Evolutionary conservation across 2,329 filamentous ascomycete genomes (phyloP).

Genomic region (Colletotrichum gloeosporioides): DNA sequence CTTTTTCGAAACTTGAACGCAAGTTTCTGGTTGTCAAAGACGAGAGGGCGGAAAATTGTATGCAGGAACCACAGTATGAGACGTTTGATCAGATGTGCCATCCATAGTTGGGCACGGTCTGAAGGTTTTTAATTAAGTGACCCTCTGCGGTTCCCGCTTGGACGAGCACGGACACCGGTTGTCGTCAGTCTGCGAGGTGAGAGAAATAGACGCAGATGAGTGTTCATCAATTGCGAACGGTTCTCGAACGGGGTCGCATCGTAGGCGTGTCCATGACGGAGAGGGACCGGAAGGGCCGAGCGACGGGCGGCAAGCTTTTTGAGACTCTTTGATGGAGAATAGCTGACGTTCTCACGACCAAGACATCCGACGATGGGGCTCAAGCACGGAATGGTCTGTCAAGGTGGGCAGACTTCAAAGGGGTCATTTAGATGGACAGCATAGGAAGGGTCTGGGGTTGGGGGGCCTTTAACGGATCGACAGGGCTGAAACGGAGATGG

Average conservation of each 20-base stretch:
- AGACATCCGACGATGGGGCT: background rate
- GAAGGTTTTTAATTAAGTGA: constrained; percentile 1
- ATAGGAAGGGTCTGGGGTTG: background rate
- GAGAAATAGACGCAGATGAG: background rate
- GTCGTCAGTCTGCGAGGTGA: background rate
- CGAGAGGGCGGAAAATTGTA: background rate
- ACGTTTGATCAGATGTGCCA: constrained; percentile 20
- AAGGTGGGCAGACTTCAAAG: background rate
- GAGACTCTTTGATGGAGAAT: background rate
- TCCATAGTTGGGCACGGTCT: constrained; percentile 2
- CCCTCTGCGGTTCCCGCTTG: background rate
- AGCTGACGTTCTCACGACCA: background rate
- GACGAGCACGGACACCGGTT: constrained; percentile 14
- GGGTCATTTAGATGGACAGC: background rate
- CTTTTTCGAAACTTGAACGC: background rate
- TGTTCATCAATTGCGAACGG: background rate
- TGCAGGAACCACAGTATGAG: background rate
- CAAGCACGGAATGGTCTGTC: background rate
- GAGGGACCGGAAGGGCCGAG: background rate
- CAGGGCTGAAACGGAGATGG: constrained; percentile 16
- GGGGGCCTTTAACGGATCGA: background rate
- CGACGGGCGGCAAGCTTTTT: background rate
- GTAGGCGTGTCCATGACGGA: background rate
- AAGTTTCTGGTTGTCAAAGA: background rate
- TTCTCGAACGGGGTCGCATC: background rate